These are phyloP conservation scores for Psilocybe cyanescens DNA, from an alignment of 768 basidiomycete genomes.

Conservation along the genomic window DNA sequence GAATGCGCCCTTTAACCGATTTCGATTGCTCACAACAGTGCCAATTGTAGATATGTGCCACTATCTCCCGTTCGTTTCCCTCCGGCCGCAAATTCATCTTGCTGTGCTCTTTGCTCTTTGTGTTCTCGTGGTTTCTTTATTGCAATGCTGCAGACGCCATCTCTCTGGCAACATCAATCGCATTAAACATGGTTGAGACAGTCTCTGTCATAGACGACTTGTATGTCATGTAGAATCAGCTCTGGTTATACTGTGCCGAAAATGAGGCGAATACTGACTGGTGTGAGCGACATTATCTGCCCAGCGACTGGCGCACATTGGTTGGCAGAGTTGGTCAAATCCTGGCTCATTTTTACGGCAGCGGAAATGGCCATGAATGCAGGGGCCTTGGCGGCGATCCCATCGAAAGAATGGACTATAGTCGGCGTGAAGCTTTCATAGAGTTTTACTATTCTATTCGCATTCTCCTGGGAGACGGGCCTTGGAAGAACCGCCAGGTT, in stretches of 20 bases:
- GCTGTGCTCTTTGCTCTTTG: too few relatives aligned
- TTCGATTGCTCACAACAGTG: too few relatives aligned
- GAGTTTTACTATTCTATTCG: not conserved
- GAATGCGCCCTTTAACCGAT: too few relatives aligned
- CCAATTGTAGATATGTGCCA: too few relatives aligned
- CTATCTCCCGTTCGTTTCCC: too few relatives aligned
- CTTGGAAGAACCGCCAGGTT: not conserved
- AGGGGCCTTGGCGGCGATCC: not conserved
- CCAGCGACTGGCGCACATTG: not conserved
- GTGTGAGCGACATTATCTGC: not conserved
- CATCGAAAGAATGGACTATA: not conserved
- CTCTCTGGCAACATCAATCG: not conserved
- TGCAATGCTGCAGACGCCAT: not conserved
- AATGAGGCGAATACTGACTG: not conserved
- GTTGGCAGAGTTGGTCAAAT: not conserved
- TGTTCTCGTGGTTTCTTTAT: too few relatives aligned
- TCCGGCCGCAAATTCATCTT: too few relatives aligned
- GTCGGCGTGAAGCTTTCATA: constrained; percentile 1
- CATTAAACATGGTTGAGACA: not conserved
- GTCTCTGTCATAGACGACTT: not conserved
- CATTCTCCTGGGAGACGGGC: not conserved
- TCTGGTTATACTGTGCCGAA: not conserved
- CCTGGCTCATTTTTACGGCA: not conserved
- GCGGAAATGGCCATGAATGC: not conserved
- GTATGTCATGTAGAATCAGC: not conserved